Evolutionary conservation across 257 asterid species (phyloP), one percentile per base, ranked within the genome.

Genomic region (Lycium ferocissimum): DNA sequence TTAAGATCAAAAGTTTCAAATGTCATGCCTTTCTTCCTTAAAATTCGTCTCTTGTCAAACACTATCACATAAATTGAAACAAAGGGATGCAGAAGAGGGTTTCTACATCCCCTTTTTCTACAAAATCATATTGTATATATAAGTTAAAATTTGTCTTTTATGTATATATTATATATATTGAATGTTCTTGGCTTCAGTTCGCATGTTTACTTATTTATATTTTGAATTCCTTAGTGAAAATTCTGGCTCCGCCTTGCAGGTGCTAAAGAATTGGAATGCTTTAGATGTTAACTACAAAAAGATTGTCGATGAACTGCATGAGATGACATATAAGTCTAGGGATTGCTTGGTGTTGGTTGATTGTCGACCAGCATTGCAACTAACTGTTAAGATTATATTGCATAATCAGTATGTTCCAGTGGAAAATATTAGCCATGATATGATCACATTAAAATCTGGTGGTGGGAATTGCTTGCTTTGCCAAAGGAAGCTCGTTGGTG

Each of bases 201-300:
- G n/a, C n/a, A n/a, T n/a, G 5, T 40, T 40, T 40, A 40, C 4
- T 40, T 40, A 2, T 40, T 40, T 40, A 40, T 40, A 40, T 40
- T 40, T 40, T 40, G 2, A 40, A 40, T 40, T 6, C 3, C 45
- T 40, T 40, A 40, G 5, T 40, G 45, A 2, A 40, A 40, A 2
- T 40, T 40, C 3, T 40, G 45, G 45, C 45, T n/a, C 45, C 45
- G 5, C 45, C 45, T 40, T 40, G 78, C 12, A 70, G 33, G 78
- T 70, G 47, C 54, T 38, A 20, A 70, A 70, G 54, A 70, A 38
- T 70, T 70, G 78, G 53, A 7, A 70, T 71, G 79, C 79, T 43
- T 71, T 57, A 43, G 57, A 40, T 43, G 9, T 43, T 18, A 71
- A 71, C 1, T 71, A 37, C 37, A 5, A 71, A 40, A 43, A 40